Evolutionary conservation across 805 yeast genomes (phyloP), one percentile per base, ranked within the genome.

Genomic region (Kazachstania viticola): DNA sequence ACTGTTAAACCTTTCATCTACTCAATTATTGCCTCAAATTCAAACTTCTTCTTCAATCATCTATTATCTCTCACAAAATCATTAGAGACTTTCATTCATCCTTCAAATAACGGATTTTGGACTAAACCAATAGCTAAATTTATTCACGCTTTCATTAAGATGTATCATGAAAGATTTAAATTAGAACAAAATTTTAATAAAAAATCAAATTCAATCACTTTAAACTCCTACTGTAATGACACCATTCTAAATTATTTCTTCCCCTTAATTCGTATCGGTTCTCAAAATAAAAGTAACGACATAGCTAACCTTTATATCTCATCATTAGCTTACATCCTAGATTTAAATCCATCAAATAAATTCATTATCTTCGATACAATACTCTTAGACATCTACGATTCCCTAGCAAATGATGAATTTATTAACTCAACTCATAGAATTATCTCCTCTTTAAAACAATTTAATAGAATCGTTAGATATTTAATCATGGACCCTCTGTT

Each of bases 71-170:
- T 81, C 16, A 44, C 79, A 13, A 73, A 73, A 33, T 73, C 94
- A 0, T 61, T 85, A 7, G 77, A 73, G 39, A 81, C 95, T 17
- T 82, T 78, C 55, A 76, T 75, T 5, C 96, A 91, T 54, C 98
- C 98, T 7, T 85, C 97, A 1, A 87, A 87, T 52, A 56, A 65
- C 12, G 97, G 95, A 0, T 67, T 69, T 14, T 87, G 97, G 96
- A 70, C 94, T 1, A 56, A 67, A 21, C 61, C 76, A 5, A 69
- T 88, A 19, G 67, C 93, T 1, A 71, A 71, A 37, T 66, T 81
- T 17, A 61, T 80, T n/a, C 66, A 69, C 37, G 68, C 74, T 24
- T 58, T 83, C 31, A 68, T 76, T 0, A 62, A 65, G 28, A 71
- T 70, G 41, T 75, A 73, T 37, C 83, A 76, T 46, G 67, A 68